Conservation (phyloP, 805 yeast genomes). For the Wickerhamomyces canadensis region DNA sequence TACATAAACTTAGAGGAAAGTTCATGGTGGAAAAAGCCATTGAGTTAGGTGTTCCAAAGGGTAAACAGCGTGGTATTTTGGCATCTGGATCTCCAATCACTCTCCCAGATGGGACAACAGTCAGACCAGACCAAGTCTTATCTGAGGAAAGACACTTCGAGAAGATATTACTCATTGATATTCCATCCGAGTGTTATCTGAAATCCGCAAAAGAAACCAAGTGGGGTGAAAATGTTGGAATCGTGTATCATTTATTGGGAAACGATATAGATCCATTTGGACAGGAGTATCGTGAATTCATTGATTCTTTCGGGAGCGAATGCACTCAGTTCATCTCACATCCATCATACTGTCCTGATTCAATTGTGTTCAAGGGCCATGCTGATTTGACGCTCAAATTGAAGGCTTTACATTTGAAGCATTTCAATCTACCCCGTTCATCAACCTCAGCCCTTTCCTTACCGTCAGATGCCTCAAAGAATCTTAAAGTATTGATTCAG, state of each 20-base stretch:
- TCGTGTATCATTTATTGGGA: constrained; percentile 78
- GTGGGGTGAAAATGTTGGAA: constrained; percentile 33
- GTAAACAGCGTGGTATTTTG: constrained; percentile 51
- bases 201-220: constrained; percentile 25
- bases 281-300: constrained; percentile 41
- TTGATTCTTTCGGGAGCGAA: constrained; percentile 45
- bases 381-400: constrained; percentile 50
- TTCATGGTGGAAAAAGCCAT: constrained; percentile 64
- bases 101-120: constrained; percentile 49
- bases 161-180: constrained; percentile 64
- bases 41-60: constrained; percentile 63
- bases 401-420: constrained; percentile 42
- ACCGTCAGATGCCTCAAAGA: constrained; percentile 23
- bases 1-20: constrained; percentile 68
- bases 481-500: constrained; percentile 13
- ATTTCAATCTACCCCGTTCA: constrained; percentile 34
- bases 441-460: constrained; percentile 22
- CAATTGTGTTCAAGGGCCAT: constrained; percentile 51
- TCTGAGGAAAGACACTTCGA: constrained; percentile 54
- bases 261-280: constrained; percentile 44
- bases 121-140: constrained; percentile 69
- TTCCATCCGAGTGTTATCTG: constrained; percentile 52
- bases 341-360: constrained; percentile 53
- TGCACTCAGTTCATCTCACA: constrained; percentile 73
- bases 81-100: constrained; percentile 55